Conservation (phyloP, 257 asterid species). For the Scutellaria baicalensis region DNA sequence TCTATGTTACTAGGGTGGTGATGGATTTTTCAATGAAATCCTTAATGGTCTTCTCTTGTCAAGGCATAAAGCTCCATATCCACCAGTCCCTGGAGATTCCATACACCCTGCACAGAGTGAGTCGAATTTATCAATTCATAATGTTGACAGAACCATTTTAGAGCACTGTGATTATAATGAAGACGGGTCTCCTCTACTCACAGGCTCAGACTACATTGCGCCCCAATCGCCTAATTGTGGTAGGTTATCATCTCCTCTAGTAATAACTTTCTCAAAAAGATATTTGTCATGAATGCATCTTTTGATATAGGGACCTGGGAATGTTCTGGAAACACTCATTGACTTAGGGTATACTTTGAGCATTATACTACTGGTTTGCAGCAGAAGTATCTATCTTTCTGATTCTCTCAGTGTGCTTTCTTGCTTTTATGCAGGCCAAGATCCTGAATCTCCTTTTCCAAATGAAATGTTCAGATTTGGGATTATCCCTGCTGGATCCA, state of each 20-base stretch:
- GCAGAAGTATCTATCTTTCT: not conserved
- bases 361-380: not conserved
- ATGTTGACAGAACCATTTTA: constrained; percentile 26
- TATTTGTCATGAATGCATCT: constrained; percentile 23
- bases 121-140: constrained; percentile 23
- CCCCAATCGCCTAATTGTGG: constrained; percentile 38
- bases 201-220: constrained; percentile 32
- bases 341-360: not conserved
- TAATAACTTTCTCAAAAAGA: constrained; percentile 4
- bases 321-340: constrained; percentile 26
- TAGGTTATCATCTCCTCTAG: constrained; percentile 26
- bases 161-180: constrained; percentile 42
- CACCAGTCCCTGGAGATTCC: constrained; percentile 55
- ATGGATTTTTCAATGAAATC: constrained; percentile 90
- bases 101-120: constrained; percentile 33
- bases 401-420: constrained; percentile 15
- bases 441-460: constrained; percentile 55
- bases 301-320: constrained; percentile 25
- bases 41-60: constrained; percentile 80
- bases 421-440: constrained; percentile 41
- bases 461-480: constrained; percentile 79
- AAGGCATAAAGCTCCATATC: constrained; percentile 82
- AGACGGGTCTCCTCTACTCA: constrained; percentile 65
- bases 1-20: constrained; percentile 73
- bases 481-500: constrained; percentile 96